phyloP scores from a whole-genome alignment of 2,329 filamentous ascomycete species.

The Onygena corvina region DNA sequence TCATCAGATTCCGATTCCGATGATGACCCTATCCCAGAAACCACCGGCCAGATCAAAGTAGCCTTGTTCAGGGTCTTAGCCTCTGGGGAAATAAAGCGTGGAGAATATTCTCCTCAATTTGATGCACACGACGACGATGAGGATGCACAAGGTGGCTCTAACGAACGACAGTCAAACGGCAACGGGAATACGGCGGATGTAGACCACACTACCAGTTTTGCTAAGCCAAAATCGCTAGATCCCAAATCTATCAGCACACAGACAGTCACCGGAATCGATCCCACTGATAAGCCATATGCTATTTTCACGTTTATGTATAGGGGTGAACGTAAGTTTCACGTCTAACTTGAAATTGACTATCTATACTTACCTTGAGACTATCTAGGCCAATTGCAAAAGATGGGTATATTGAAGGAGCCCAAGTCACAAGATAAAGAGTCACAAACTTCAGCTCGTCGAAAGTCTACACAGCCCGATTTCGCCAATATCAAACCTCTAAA shows the following conservation, averaged over 20 bases:
- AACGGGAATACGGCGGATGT: conserved; percentile 62
- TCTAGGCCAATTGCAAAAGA: conserved; percentile 88
- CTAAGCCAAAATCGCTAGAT: conserved; percentile 89
- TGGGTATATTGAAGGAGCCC: conserved; percentile 66
- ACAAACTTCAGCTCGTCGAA: conserved; percentile 55
- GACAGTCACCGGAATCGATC: conserved; percentile 96
- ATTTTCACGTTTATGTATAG: conserved; percentile 97
- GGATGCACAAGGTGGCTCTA: conserved; percentile 44
- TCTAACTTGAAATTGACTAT: background rate
- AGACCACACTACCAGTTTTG: conserved; percentile 95
- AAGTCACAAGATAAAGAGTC: conserved; percentile 52
- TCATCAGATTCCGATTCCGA: conserved; percentile 57
- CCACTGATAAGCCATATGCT: conserved; percentile 89
- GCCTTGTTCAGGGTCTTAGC: conserved; percentile 90
- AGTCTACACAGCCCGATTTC: conserved; percentile 75
- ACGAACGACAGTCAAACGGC: conserved; percentile 24
- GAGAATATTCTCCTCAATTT: conserved; percentile 95
- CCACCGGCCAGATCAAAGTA: conserved; percentile 95
- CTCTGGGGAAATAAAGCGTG: conserved; percentile 92
- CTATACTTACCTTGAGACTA: conserved; percentile 5
- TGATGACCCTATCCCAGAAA: conserved; percentile 72
- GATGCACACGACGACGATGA: conserved; percentile 94
- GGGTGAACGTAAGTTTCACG: conserved; percentile 63
- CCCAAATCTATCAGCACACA: conserved; percentile 97
- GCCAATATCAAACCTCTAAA: conserved; percentile 74